Percentiles rank a stretch among this genome's conserved stretches.
Conservation (phyloP, 768 basidiomycete genomes). For the Hygrophorus russula region DNA sequence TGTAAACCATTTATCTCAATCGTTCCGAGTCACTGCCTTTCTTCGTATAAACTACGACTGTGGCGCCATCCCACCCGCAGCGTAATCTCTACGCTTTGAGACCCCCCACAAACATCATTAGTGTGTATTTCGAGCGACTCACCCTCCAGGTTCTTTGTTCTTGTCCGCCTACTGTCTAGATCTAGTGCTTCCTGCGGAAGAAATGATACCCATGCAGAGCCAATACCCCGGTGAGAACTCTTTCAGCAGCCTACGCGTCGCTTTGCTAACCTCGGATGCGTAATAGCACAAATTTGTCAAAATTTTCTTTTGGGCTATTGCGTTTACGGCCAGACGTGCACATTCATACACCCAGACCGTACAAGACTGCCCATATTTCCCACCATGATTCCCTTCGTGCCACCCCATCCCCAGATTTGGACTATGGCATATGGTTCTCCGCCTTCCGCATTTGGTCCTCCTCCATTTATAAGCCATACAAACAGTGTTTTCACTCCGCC, state of each 20-base stretch:
- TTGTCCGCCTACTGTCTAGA: no score
- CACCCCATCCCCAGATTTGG: background rate
- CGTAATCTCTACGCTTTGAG: no score
- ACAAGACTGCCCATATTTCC: background rate
- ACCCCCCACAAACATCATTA: no score
- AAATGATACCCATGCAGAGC: background rate
- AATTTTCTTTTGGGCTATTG: conserved; percentile 1
- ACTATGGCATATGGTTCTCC: background rate
- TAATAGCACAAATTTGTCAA: background rate
- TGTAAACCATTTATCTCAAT: background rate
- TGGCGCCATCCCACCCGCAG: no score
- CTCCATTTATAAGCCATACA: no score
- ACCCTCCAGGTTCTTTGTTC: no score
- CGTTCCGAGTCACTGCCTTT: background rate
- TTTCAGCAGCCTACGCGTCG: background rate
- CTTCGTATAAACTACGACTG: background rate
- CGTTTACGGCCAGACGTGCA: background rate
- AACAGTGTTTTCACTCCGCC: no score
- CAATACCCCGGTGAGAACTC: background rate
- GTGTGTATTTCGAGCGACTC: no score
- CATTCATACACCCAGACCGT: background rate
- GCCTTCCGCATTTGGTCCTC: no score
- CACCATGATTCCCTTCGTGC: background rate
- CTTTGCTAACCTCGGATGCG: background rate
- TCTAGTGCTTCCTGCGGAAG: no score